A percentile compares a stretch with the other conserved stretches of the same genome.
Conservation (phyloP, 805 yeast species). For the Ogataea corticis region DNA sequence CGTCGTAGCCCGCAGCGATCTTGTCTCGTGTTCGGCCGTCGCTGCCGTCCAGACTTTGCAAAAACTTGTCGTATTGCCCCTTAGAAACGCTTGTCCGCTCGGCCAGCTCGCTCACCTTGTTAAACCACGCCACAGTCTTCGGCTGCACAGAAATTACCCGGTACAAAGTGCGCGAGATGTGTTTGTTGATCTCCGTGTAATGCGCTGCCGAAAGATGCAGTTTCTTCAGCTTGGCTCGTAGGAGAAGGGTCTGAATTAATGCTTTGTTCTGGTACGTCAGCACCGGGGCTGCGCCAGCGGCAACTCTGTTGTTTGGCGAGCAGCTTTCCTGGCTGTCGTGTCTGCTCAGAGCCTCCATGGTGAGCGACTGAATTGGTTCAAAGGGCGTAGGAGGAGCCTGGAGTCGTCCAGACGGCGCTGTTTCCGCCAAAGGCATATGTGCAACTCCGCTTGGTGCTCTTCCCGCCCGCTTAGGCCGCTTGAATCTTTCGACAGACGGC, state of each 20-base stretch:
- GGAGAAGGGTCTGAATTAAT: constrained; percentile 54
- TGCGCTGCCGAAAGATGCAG: constrained; percentile 25
- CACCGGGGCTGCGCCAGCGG: constrained; percentile 1
- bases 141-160: constrained; percentile 21
- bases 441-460: not conserved
- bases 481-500: constrained; percentile 9
- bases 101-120: constrained; percentile 29
- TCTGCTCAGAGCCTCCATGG: constrained; percentile 20
- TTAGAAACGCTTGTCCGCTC: constrained; percentile 29
- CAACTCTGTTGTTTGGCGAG: not conserved
- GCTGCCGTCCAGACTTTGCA: constrained; percentile 15
- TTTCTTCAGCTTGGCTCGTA: constrained; percentile 53
- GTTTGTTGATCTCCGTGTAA: constrained; percentile 63
- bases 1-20: constrained; percentile 11
- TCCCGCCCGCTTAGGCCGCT: constrained; percentile 17
- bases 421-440: not conserved
- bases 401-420: not conserved
- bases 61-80: constrained; percentile 14
- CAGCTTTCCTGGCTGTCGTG: constrained; percentile 13
- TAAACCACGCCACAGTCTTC: constrained; percentile 25
- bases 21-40: constrained; percentile 8
- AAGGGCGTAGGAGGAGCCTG: too few species aligned
- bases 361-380: constrained; percentile 5
- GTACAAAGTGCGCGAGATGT: constrained; percentile 62
- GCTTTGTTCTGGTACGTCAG: constrained; percentile 46